Evolutionary conservation across 345 rosid genomes (phyloP), one percentile per base, ranked within the genome.

Genomic region (Heritiera littoralis): DNA sequence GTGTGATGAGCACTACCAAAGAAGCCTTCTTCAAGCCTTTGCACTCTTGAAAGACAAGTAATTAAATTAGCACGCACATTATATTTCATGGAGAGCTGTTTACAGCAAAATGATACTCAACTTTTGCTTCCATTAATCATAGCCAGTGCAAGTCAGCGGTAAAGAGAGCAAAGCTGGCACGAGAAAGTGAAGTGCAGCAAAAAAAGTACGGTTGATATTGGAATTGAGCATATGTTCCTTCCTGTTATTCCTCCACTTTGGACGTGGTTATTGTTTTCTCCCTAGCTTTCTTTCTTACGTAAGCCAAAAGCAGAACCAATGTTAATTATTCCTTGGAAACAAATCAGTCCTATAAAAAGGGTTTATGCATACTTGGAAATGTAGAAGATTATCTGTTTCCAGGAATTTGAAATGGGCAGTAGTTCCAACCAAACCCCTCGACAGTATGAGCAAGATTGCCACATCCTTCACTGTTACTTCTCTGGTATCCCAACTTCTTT

Each of bases 181-280:
- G 35, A 58, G 77, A 70, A 61, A 35, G 56, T 78, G 79, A 75
- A 75, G 35, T 20, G 79, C 64, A 40, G 61, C 48, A 0, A 48
- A 43, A 72, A 41, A 40, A 20, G 32, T 41, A 64, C 14, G 72
- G 80, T 78, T 55, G 79, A 79, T 48, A 52, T 76, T 82, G 82
- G 69, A 82, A 63, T 45, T n/a, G 8, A 82, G 81, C 63, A 82
- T 78, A 56, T 82, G 66, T 75, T 82, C 79, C 67, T 78, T 41
- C 9, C 64, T 49, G 13, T 60, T 68, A 49, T 78, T 78, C 81
- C 56, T 79, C 85, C 85, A 83, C 82, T 83, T 63, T 83, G 80
- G 82, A 76, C 78, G 85, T 75, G 41, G 52, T 75, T 55, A 35
- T 83, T 78, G 41, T 32, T 61, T 75, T 51, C 74, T 55, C 52